Evolutionary conservation across 805 yeast species (phyloP), one percentile per base, ranked within the genome.

Genomic region (Teunomyces tritomae): DNA sequence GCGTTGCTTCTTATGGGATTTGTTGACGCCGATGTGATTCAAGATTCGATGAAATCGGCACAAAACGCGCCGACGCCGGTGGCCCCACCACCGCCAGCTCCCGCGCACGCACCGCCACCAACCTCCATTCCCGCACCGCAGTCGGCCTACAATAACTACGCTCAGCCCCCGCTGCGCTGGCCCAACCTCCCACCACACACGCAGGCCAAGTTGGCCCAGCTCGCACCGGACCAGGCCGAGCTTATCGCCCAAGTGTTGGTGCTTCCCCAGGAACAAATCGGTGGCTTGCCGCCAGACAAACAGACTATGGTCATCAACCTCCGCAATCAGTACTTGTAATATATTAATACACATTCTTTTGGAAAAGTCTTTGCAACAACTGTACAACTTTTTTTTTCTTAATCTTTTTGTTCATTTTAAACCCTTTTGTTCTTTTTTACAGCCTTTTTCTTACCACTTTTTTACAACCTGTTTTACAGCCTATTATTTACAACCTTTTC

Each of bases 1-100:
- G 87, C 90, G 2, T 69, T 87, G 51, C 66, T 87, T 14, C 71
- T 85, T 42, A 86, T 87, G 91, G 95, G 94, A 0, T 74, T 87
- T 37, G 80, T 87, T 17, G 87, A 85, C 60, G 73, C 76, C 33
- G 82, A 80, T 39, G 85, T 84, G n/a, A 80, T 86, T n/a, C 74
- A 75, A 30, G 79, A 82, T 50, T 80, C 87, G 4, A 62, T 73
- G 68, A 68, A 65, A 30, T 51, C 70, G 2, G 45, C 59, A 2
- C 48, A 32, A 20, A 20, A 20, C 24, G 24, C 49, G n/a, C 56
- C 64, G 1, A 56, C 47, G 46, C 48, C 48, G 33, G 43, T 44
- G 43, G 43, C 27, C 14, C 51, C 50, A 29, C 51, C 50, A 29
- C 45, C 45, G 35, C 47, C 50, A 28, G 47, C 44, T 24, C 16